Evolutionary conservation across 2,329 filamentous ascomycete species (phyloP).

Genomic region (Zelopaecilomyces penicillatus): DNA sequence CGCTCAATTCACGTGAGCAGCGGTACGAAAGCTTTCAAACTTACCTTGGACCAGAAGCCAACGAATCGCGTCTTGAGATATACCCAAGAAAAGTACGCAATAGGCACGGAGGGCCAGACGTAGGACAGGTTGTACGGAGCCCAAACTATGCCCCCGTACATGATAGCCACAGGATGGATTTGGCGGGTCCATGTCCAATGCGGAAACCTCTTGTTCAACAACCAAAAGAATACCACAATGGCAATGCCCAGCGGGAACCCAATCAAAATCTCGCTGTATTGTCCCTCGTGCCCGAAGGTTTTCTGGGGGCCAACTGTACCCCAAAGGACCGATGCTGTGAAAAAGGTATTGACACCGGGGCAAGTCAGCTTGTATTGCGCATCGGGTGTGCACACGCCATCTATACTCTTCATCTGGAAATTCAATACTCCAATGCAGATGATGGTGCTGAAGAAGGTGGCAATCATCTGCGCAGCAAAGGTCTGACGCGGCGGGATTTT

Average conservation of each 20-base stretch:
- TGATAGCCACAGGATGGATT: slow-evolving; percentile 39
- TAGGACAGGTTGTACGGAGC: slow-evolving; percentile 45
- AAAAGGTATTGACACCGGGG: slow-evolving; percentile 46
- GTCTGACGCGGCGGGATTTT: slow-evolving; percentile 54
- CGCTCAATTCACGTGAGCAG: not conserved
- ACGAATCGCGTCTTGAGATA: slow-evolving; percentile 41
- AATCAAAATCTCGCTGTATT: slow-evolving; percentile 39
- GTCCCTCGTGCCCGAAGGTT: slow-evolving; percentile 40
- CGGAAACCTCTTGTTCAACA: slow-evolving; percentile 31
- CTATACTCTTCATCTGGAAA: slow-evolving; percentile 41
- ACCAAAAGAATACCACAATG: slow-evolving; percentile 35
- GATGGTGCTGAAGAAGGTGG: slow-evolving; percentile 45
- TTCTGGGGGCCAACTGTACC: slow-evolving; percentile 43
- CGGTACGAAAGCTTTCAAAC: slow-evolving; percentile 9
- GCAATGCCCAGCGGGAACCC: slow-evolving; percentile 43
- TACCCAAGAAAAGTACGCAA: slow-evolving; percentile 44
- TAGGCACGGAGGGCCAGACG: slow-evolving; percentile 42
- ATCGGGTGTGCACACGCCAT: slow-evolving; percentile 38
- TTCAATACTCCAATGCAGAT: slow-evolving; percentile 41
- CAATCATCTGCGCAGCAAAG: slow-evolving; percentile 50
- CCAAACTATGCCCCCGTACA: slow-evolving; percentile 38
- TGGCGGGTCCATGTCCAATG: slow-evolving; percentile 33
- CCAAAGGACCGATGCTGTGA: slow-evolving; percentile 48
- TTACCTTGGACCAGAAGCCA: slow-evolving; percentile 43
- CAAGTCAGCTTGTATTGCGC: slow-evolving; percentile 43